These are phyloP conservation scores for Amanita phalloides DNA, from an alignment of 768 basidiomycete genomes.

Conservation along the genomic window DNA sequence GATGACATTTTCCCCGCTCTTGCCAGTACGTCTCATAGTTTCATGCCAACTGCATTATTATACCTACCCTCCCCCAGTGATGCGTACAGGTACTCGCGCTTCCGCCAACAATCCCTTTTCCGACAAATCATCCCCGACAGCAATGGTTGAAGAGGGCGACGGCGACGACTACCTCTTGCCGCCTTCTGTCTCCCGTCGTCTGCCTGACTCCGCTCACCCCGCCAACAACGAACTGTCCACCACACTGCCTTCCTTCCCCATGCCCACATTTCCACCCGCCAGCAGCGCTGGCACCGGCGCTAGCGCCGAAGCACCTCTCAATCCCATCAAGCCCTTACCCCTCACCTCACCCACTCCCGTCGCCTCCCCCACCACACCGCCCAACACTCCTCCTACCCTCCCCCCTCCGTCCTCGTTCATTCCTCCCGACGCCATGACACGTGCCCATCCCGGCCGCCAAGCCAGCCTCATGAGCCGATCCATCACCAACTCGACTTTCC, in stretches of 20 bases:
- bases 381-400: constrained; percentile 6
- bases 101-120: not conserved
- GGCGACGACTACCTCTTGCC: constrained; percentile 1
- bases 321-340: constrained; percentile 7
- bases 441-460: constrained; percentile 50
- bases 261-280: not conserved
- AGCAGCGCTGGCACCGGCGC: not conserved
- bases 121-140: not conserved
- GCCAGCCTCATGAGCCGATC: not conserved
- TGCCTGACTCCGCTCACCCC: not conserved
- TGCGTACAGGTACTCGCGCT: constrained; percentile 45
- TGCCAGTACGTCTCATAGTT: constrained; percentile 33
- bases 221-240: not conserved
- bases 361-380: not conserved
- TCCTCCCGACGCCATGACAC: constrained; percentile 68
- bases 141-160: not conserved
- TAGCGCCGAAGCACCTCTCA: not conserved
- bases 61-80: constrained; percentile 35
- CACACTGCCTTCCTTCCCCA: not conserved
- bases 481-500: too few species aligned
- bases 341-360: not conserved
- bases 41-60: not conserved
- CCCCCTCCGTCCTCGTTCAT: constrained; percentile 24
- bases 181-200: not conserved
- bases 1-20: constrained; percentile 61